Evolutionary conservation across 805 yeast species (phyloP), one percentile per base, ranked within the genome.

Genomic region (Pichia eremophila): DNA sequence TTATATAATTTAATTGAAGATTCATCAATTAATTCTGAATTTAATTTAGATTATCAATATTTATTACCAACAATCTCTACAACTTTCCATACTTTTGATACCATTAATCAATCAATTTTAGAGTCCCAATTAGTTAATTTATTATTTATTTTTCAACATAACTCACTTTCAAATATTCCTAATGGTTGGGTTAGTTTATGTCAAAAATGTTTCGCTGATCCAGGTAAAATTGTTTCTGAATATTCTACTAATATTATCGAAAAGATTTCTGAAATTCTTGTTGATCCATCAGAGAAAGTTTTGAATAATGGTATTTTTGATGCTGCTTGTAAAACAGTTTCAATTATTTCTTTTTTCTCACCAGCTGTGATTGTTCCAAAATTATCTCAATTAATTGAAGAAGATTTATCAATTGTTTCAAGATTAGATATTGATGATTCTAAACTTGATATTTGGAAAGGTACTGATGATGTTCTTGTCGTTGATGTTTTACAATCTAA

Each of bases 171-270:
- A 5, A 41, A 48, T 62, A 52, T 66, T 70, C 60, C 54, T 2
- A 66, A 75, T 50, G 81, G 83, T 2, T 91, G 98, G 98, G 83
- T 88, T 34, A 85, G 85, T 0, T 64, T 88, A 39, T 80, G 80
- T 36, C 76, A 82, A 56, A 68, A 76, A 41, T 74, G 84, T 8
- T 58, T 65, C 2, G 56, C 74, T 31, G 95, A 90, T 59, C 86
- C 96, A 3, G 84, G 84, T 15, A 53, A 56, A 1, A 60, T 87
- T 32, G 75, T 83, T 3, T 34, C 54, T 0, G 47, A 49, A 4
- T 37, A 63, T 39, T 49, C 68, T 4, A 52, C 44, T 2, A 47
- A 41, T n/a, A 57, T 66, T 28, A 56, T 70, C 18, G 55, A 53
- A 2, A 57, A 59, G 4, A 46, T 51, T 47, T 49, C 57, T 3